phyloP scores from a whole-genome alignment of 2,329 filamentous ascomycete genomes.

The Apiospora pterosperma region DNA sequence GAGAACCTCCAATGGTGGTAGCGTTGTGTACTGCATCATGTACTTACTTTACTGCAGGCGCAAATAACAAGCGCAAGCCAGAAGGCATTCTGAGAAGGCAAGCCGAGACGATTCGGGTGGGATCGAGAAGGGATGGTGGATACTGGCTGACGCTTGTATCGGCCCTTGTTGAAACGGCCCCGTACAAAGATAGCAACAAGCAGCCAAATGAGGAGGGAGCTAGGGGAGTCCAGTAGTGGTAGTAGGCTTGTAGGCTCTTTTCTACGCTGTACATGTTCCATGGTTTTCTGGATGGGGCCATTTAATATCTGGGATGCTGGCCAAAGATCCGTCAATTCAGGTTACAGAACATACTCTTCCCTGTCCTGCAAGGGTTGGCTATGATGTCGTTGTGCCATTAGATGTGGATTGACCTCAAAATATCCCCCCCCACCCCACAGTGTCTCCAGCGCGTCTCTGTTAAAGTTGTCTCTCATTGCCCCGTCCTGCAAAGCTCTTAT shows the following conservation, averaged over 20 bases:
- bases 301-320: conserved; percentile 2
- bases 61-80: not conserved
- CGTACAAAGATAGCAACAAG: conserved; percentile 1
- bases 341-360: conserved; percentile 1
- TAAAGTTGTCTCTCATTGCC: not conserved
- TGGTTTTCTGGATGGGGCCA: not conserved
- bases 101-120: not conserved
- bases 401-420: not conserved
- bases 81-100: not conserved
- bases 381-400: conserved; percentile 5
- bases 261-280: not conserved
- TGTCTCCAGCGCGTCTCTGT: not conserved
- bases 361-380: not conserved
- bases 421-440: conserved; percentile 1
- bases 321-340: conserved; percentile 5
- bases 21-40: not conserved
- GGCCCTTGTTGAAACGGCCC: conserved; percentile 2
- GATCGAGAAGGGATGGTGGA: not conserved
- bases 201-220: not conserved
- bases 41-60: not conserved
- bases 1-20: not conserved
- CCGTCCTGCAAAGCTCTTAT: not conserved
- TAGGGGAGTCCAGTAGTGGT: not conserved
- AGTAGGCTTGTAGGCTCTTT: too few relatives aligned
- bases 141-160: conserved; percentile 1